Base-by-base conservation (phyloP, 352 stramenopile genomes). In the Bremia lactucae region DNA sequence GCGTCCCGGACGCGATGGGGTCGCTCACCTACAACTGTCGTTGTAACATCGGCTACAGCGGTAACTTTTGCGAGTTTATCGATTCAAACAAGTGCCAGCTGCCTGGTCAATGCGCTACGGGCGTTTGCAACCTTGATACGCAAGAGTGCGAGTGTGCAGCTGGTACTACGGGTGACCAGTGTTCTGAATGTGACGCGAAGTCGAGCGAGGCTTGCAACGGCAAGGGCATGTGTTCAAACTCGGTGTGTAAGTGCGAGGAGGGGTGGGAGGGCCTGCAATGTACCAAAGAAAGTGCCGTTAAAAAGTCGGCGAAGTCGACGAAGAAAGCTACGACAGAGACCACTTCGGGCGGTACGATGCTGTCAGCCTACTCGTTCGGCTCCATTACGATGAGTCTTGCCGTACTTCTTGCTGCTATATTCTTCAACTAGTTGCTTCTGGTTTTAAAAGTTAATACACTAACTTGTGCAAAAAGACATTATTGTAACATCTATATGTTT, bases 21-120 rank as follows among this genome's bases (percentile, higher is more conserved):
- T 68, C 53, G 35, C 54, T 76, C 38, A 46, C 62, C 28, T 87
- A 85, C 64, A 67, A 52, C 29, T 87, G 75, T 59, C 65, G 60
- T 28, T 87, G 72, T 64, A 85, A 83, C 52, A 38, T 69, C n/a
- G 75, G 75, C 33, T 87, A 87, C 72, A 78, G 61, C 28, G 68
- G 68, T 3, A 52, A 68, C 42, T 68, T 60, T 42, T 85, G 72
- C 36, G 61, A 79, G 29, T 46, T 47, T 4, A 65, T 80, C n/a
- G 61, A 72, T 36, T 83, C 72, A 31, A 85, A 85, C 70, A 80
- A 82, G 52, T 87, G 75, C 51, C 68, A 75, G 33, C 49, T 81
- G 24, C 74, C 72, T 6, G 72, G 75, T 16, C 75, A 87, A 46
- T 87, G 72, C 49, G 65, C 60, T 23, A 75, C 66, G 4, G 72